Evolutionary conservation across 805 yeast genomes (phyloP), one percentile per base, ranked within the genome.

Genomic region (Candida incommunis): DNA sequence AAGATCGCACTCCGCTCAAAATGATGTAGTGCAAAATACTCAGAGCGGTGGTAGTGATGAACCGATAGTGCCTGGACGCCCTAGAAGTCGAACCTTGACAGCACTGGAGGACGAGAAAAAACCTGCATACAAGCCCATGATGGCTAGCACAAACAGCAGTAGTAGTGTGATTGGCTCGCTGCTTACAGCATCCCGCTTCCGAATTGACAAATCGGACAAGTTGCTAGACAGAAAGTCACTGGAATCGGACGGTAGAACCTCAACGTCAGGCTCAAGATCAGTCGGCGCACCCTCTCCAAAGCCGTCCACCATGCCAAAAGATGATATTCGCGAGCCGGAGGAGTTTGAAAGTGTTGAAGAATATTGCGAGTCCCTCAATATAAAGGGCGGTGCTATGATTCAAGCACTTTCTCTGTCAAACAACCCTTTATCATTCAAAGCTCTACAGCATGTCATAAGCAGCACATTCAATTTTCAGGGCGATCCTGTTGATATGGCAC

Each of bases 401-500:
- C 37, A 18, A 13, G 37, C 9, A 31, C 5, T 31, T 11, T 31
- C 37, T 9, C 37, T 9, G 13, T 31, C 37, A 5, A 9, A 35
- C 22, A 27, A 43, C 37, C 22, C 42, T 5, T 50, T 49, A 11
- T 45, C 43, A 2, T 11, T 18, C 9, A 21, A 43, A 50, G 57
- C 50, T 11, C 49, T 54, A 53, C 48, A 43, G 41, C 50, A 54
- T 4, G 51, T 46, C 26, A 41, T 54, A 13, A 31, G 63, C 37
- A 49, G 59, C 15, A 63, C 58, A 41, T 77, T 78, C 52, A 66
- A 74, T 44, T 78, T 82, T 47, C 40, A 52, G 2, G 64, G 64
- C 22, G 74, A 73, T 49, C 82, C 92, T 0, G 53, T 82, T 16
- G 92, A 82, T 53, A 64, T 82, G 47, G 69, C 88, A 0, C 58